A percentile compares a stretch with the other conserved stretches of the same genome.
phyloP scores from a whole-genome alignment of 495 filamentous ascomycete species.

The Cetradonia linearis region DNA sequence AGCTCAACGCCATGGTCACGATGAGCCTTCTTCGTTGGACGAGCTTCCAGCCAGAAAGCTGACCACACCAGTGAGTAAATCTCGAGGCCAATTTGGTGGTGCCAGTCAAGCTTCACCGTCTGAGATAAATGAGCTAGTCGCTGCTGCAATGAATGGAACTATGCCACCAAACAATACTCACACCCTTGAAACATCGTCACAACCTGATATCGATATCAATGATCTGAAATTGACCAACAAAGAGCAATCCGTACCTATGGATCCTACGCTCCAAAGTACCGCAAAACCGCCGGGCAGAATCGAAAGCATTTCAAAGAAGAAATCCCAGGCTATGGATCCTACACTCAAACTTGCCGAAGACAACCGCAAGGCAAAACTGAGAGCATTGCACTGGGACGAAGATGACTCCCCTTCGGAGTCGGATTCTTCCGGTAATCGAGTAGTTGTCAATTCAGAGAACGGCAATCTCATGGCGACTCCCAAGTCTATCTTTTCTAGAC shows the following conservation, averaged over 20 bases:
- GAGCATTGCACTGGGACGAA: slow-evolving; percentile 24
- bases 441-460: background rate
- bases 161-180: background rate
- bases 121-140: background rate
- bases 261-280: slow-evolving; percentile 4
- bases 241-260: background rate
- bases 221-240: background rate
- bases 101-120: background rate
- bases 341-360: slow-evolving; percentile 15
- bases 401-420: slow-evolving; percentile 2
- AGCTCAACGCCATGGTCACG: slow-evolving; percentile 17
- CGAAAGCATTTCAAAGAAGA: slow-evolving; percentile 17
- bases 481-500: slow-evolving; percentile 20
- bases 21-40: slow-evolving; percentile 3
- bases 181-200: too few relatives aligned
- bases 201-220: background rate
- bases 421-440: background rate
- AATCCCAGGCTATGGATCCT: background rate
- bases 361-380: slow-evolving; percentile 27
- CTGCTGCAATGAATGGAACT: background rate
- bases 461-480: slow-evolving; percentile 14
- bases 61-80: background rate
- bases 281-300: slow-evolving; percentile 23
- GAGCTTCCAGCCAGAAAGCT: background rate
- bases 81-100: background rate